A percentile compares a stretch with the other conserved stretches of the same genome.
These are phyloP conservation scores for Eimeria acervulina DNA, from an alignment of 169 alveolate species.

Conservation along the genomic window DNA sequence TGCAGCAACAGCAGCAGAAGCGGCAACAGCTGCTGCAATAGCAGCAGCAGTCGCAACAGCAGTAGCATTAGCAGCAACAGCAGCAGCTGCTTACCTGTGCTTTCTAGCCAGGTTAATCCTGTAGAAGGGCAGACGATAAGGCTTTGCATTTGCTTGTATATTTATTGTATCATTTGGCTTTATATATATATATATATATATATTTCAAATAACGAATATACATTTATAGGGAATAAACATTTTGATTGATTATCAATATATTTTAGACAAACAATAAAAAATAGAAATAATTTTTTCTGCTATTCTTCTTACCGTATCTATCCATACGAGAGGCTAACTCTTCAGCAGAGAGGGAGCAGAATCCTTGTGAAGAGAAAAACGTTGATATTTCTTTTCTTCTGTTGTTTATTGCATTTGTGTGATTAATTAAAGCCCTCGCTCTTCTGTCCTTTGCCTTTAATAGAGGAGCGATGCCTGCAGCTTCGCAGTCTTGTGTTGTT, in stretches of 20 bases:
- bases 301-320: conserved; percentile 55
- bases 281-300: too few species aligned
- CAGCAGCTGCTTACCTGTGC: conserved; percentile 44
- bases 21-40: too few species aligned
- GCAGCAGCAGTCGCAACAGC: too few species aligned
- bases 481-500: conserved; percentile 78
- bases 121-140: neutral
- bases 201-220: too few species aligned
- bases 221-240: too few species aligned
- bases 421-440: conserved; percentile 67
- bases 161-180: neutral
- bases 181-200: neutral
- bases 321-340: conserved; percentile 75
- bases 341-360: conserved; percentile 67
- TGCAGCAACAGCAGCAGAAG: too few species aligned
- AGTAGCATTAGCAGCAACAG: too few species aligned
- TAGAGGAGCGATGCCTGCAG: conserved; percentile 79
- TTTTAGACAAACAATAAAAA: too few species aligned
- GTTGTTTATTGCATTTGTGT: conserved; percentile 66
- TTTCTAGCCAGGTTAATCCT: conserved; percentile 54
- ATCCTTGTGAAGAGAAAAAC: conserved; percentile 46
- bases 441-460: conserved; percentile 1
- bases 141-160: too few species aligned
- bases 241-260: too few species aligned
- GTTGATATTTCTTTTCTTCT: conserved; percentile 67